A percentile compares a stretch with the other conserved stretches of the same genome.
These are phyloP conservation scores for Venturia oleaginea DNA, from an alignment of 2,329 filamentous ascomycete genomes.

Conservation along the genomic window DNA sequence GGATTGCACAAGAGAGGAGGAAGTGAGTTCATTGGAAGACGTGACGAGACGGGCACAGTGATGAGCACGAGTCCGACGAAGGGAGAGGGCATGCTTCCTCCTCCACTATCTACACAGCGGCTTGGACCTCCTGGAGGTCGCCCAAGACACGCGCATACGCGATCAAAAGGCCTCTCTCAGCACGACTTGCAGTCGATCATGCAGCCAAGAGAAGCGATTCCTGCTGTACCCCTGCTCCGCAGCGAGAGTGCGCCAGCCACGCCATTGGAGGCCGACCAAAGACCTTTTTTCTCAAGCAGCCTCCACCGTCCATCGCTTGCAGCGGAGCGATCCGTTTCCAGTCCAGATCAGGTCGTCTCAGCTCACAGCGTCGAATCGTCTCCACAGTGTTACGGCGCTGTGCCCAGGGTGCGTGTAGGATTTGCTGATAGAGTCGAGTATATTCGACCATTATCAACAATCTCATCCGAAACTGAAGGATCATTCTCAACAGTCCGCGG, in stretches of 20 bases:
- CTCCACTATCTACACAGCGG: constrained; percentile 41
- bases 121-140: constrained; percentile 44
- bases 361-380: not conserved
- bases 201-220: constrained; percentile 46
- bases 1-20: constrained; percentile 62
- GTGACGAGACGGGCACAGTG: constrained; percentile 45
- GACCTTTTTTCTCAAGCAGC: constrained; percentile 21
- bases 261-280: constrained; percentile 41
- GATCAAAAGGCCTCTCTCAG: constrained; percentile 72
- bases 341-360: not conserved
- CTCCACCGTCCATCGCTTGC: constrained; percentile 30
- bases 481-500: constrained; percentile 59
- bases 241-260: constrained; percentile 58
- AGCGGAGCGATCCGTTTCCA: constrained; percentile 21
- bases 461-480: constrained; percentile 77
- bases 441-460: constrained; percentile 71
- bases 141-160: constrained; percentile 68
- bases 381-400: not conserved
- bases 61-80: constrained; percentile 65
- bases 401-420: constrained; percentile 58
- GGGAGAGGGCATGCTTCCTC: constrained; percentile 48
- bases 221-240: constrained; percentile 32
- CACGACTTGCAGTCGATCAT: constrained; percentile 69
- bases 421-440: constrained; percentile 81
- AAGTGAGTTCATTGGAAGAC: constrained; percentile 83